Evolutionary conservation across 2,329 filamentous ascomycete species (phyloP), one percentile per base, ranked within the genome.

Genomic region (Domatiomyces globalis): DNA sequence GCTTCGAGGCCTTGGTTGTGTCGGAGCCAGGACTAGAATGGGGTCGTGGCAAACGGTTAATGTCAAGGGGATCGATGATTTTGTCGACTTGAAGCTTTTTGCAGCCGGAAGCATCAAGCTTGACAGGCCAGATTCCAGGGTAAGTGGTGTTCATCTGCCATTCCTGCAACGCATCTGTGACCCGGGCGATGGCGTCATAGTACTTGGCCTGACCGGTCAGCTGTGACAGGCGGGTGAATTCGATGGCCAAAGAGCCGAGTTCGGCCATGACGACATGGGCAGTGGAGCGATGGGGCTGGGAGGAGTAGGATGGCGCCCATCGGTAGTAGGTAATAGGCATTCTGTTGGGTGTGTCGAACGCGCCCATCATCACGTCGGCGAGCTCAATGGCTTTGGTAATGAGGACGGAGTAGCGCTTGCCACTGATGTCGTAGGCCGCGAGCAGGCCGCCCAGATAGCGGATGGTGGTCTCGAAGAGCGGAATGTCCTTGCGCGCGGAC

Each of bases 401-500:
- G 9, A 94, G 73, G 20, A 84, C 72, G 18, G 75, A 69, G 27
- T 47, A 47, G 55, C 73, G 72, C 5, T 77, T 80, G 17, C 78
- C 84, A 49, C 85, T 89, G 51, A 95, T 75, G 68, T 96, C 90
- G 64, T 90, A 95, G 5, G 89, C 89, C 42, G 81, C 81, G 43
- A 95, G 63, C 44, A 96, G 71, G 1, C 90, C 90, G 29, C 90
- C 90, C 4, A 96, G 74, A 61, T 95, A 95, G 49, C 90, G 80
- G 63, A 96, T 95, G 9, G 83, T 86, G 0, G 88, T 94, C 68
- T 95, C 89, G 60, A 95, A 95, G 6, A 94, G 75, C n/a, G 87
- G 88, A 45, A 95, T 92, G 46, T 85, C 78, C 39, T 68, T 64
- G 47, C 81, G 73, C 12, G 72, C 67, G 25, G 79, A 83, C 27